Conservation (phyloP, 108 stramenopile species). For the Thalassiosira profunda region DNA sequence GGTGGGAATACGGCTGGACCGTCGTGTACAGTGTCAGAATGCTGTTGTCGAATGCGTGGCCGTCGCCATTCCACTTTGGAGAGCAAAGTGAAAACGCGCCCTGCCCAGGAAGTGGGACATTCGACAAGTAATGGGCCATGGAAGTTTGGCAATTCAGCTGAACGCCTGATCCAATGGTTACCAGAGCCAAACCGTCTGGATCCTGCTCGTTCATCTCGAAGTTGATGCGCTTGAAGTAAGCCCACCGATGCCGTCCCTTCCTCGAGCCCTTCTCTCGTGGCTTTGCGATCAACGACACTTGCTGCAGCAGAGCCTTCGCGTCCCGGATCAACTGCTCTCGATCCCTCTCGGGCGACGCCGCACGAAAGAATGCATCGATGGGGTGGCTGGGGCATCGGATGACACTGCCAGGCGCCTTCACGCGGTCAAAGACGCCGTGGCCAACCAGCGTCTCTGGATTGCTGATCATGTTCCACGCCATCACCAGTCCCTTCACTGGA, state of each 20-base stretch:
- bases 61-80: neutral
- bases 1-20: conserved; percentile 23
- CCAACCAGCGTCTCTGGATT: conserved; percentile 56
- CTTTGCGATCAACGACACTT: conserved; percentile 5
- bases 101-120: conserved; percentile 62
- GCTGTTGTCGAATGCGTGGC: neutral
- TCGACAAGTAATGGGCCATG: conserved; percentile 44
- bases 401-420: conserved; percentile 55
- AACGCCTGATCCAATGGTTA: conserved; percentile 1
- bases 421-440: conserved; percentile 70
- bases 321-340: conserved; percentile 26
- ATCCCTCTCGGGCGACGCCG: neutral
- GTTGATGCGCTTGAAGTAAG: conserved; percentile 17
- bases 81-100: conserved; percentile 50
- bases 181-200: conserved; percentile 35
- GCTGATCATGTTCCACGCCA: conserved; percentile 50
- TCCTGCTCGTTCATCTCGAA: conserved; percentile 33
- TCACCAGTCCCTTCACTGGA: conserved; percentile 43
- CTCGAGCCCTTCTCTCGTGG: neutral
- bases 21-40: conserved; percentile 14
- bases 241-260: neutral
- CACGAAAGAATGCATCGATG: conserved; percentile 12
- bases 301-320: conserved; percentile 23
- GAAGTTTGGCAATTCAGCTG: conserved; percentile 26
- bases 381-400: conserved; percentile 46